Conservation (phyloP, 2,329 filamentous ascomycete genomes). For the Thermothelomyces thermophilus region DNA sequence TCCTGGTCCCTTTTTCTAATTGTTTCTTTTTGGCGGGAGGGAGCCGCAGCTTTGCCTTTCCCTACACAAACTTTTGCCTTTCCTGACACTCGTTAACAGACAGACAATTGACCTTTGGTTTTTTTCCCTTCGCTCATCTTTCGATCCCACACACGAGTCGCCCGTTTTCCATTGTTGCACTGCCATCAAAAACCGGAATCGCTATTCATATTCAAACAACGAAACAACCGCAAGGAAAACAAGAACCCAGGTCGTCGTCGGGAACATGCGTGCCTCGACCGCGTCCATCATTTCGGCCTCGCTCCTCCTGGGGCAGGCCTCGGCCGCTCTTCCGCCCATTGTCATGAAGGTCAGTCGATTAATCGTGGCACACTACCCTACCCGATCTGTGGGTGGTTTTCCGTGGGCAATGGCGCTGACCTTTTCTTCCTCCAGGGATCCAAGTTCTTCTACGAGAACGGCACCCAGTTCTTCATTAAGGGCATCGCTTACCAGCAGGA, state of each 20-base stretch:
- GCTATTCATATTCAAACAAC: background rate
- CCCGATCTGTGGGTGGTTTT: too few species aligned
- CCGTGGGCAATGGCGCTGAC: too few species aligned
- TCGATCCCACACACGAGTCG: too few species aligned
- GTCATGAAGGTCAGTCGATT: constrained; percentile 56
- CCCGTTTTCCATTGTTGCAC: background rate
- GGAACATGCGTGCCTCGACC: constrained; percentile 23
- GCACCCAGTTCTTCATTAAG: constrained; percentile 68
- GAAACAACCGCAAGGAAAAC: background rate
- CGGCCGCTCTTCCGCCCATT: constrained; percentile 49
- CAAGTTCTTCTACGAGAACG: constrained; percentile 75
- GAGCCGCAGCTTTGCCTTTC: constrained; percentile 6
- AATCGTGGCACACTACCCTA: too few species aligned
- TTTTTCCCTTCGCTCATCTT: background rate
- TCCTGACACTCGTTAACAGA: constrained; percentile 21
- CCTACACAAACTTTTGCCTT: constrained; percentile 4
- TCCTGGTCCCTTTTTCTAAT: constrained; percentile 12
- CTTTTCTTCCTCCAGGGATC: constrained; percentile 23
- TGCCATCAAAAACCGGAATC: background rate
- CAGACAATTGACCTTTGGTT: background rate
- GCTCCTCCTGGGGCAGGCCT: constrained; percentile 34
- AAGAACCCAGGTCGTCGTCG: background rate
- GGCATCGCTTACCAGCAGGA: constrained; percentile 95
- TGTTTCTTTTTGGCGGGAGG: constrained; percentile 5
- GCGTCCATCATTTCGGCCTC: constrained; percentile 33